Base-by-base conservation (phyloP, 1,284 basidiomycete genomes). In the Puccinia novopanici region DNA sequence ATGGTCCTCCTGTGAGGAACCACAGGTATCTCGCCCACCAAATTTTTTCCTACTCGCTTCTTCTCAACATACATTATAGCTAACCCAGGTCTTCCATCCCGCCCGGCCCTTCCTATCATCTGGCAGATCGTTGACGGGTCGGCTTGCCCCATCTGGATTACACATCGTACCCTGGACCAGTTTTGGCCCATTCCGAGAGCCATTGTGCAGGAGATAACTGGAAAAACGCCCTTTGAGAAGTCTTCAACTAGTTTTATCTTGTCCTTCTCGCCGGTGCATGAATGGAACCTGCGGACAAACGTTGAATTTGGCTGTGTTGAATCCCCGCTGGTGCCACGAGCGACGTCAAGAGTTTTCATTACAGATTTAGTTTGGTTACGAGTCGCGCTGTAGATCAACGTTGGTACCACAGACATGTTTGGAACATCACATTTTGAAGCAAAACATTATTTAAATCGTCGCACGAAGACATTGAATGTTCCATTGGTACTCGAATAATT, bases 1-100 rank as follows among this genome's bases (percentile, higher is more conserved):
- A 3, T 61, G 19, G 34, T 61, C 13, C 3, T 10, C 13, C 34
- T 61, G 59, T 12, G n/a, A 13, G 24, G 10, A 5, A 5, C 34
- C 10, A 13, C 5, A 6, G 24, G 6, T 6, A 61, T 30, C 6
- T 61, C 27, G 19, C 12, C 24, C 34, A 37, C 6, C 9, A 4
- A 24, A n/a, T 45, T 70, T 22, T 70, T 70, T n/a, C 45, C 45
- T 4, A 12, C 27, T 45, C 40, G 67, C 5, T 37, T 70, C 8
- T 13, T 10, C n/a, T 70, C 67, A 24, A 70, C 67, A 70, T 37
- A 70, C 13, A 70, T n/a, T 6, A 70, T 52, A 8, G 34, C 67
- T 30, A 45, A n/a, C n/a, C n/a, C n/a, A n/a, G n/a, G n/a, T n/a
- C n/a, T n/a, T n/a, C n/a, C n/a, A n/a, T n/a, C n/a, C n/a, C n/a